Evolutionary conservation across 345 rosid species (phyloP), one percentile per base, ranked within the genome.

Genomic region (Carallia pectinifolia): DNA sequence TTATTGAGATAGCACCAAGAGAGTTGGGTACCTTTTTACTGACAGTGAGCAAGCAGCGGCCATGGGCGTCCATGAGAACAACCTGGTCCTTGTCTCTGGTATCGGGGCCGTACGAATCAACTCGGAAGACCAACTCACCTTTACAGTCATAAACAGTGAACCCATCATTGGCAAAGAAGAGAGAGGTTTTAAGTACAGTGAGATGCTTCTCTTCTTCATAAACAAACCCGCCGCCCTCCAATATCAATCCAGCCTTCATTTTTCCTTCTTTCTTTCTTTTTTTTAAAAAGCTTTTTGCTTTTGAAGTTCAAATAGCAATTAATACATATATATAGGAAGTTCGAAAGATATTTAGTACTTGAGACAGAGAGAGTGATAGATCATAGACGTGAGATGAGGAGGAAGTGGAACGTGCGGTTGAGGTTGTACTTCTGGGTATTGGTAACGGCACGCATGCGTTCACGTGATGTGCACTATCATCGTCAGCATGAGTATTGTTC

Each of bases 61-160:
- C 97, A 53, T 76, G 65, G 18, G 96, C 79, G 61, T 92, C 90
- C 99, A 90, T 92, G 75, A 95, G 99, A 75, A 90, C 96, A 62
- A 84, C 74, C 80, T 92, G 97, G 48, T 69, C 86, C 62, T 47
- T 79, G 55, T 86, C 93, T 50, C 89, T 88, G 0, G 79, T 58
- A 62, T 83, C 90, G n/a, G 97, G 98, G 1, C 99, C 93, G 65
- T 92, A 95, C 0, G 97, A 89, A 74, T 95, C 99, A 40, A 95
- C 99, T 19, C 97, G 88, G 84, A 95, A 90, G 79, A 87, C 79
- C 53, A 90, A 78, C 73, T 82, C 74, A 50, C 96, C 99, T 37
- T 72, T 71, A 54, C 87, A 86, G 52, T 87, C 92, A 52, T 92
- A 92, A 60, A 82, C 92, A 44, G 90, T 81, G 86, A 91, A 95